Evolutionary conservation across 1,284 basidiomycete species (phyloP).

Genomic region (Apiotrichum veenhuisii): DNA sequence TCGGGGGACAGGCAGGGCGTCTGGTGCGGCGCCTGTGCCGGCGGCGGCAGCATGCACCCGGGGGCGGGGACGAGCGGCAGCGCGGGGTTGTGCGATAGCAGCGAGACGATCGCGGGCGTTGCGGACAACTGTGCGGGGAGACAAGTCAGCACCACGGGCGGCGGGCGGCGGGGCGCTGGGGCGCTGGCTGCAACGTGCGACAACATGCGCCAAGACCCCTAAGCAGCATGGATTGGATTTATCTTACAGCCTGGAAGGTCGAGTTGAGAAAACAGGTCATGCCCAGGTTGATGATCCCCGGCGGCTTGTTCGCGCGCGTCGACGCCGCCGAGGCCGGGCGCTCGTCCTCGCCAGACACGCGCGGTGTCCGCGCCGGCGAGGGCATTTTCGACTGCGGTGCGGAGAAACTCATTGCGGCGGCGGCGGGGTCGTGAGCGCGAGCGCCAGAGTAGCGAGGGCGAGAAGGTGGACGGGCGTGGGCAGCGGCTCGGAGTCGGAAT

Average conservation of each 20-base stretch:
- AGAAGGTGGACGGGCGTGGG: not conserved
- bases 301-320: slow-evolving; percentile 30
- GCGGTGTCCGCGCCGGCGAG: slow-evolving; percentile 19
- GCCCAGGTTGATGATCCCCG: slow-evolving; percentile 74
- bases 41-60: slow-evolving; percentile 26
- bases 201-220: too few relatives aligned
- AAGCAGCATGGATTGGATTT: not conserved
- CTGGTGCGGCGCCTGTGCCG: slow-evolving; percentile 22
- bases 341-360: slow-evolving; percentile 5
- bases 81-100: slow-evolving; percentile 28
- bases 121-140: slow-evolving; percentile 31
- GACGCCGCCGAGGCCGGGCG: not conserved
- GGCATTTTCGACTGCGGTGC: slow-evolving; percentile 20
- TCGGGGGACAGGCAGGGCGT: slow-evolving; percentile 43
- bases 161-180: too few relatives aligned
- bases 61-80: slow-evolving; percentile 23
- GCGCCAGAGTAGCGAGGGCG: not conserved
- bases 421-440: not conserved
- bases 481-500: not conserved
- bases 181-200: too few relatives aligned
- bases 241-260: slow-evolving; percentile 62
- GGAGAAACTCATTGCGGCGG: slow-evolving; percentile 15
- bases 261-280: slow-evolving; percentile 94
- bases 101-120: slow-evolving; percentile 34
- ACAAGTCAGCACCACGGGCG: too few relatives aligned